Evolutionary conservation across 768 basidiomycete species (phyloP).

Genomic region (Amanita inopinata): DNA sequence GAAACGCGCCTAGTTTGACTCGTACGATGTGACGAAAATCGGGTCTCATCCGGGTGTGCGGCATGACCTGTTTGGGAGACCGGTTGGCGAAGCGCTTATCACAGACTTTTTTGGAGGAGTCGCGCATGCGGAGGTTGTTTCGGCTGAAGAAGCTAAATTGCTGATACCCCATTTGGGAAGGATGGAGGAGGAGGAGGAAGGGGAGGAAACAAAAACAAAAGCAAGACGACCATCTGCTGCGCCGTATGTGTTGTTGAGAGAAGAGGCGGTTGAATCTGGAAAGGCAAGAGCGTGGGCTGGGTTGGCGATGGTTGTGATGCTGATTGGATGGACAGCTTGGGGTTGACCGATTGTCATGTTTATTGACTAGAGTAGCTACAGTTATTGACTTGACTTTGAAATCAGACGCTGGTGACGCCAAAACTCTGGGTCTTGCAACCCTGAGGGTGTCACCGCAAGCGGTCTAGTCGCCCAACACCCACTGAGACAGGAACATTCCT

Average conservation of each 20-base stretch:
- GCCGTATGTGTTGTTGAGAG: no score
- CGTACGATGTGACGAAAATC: constrained; percentile 66
- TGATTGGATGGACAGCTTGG: constrained; percentile 22
- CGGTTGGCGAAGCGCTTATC: constrained; percentile 50
- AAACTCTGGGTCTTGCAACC: no score
- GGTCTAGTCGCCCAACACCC: no score
- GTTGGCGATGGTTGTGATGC: constrained; percentile 17
- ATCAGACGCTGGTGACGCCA: no score
- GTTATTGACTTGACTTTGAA: no score
- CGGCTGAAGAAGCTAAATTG: background rate
- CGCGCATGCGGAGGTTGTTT: constrained; percentile 61
- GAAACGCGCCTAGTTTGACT: constrained; percentile 80
- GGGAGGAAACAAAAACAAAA: background rate
- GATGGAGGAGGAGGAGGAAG: background rate
- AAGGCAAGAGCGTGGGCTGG: constrained; percentile 22
- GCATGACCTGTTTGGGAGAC: constrained; percentile 65
- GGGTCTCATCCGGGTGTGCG: constrained; percentile 87
- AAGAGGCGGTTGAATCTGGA: constrained; percentile 11
- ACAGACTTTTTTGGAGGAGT: constrained; percentile 91
- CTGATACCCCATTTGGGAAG: background rate
- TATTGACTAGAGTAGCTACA: no score
- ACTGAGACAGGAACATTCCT: no score
- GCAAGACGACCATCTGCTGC: constrained; percentile 1
- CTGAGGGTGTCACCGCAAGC: no score
- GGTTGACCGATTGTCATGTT: no score